These are phyloP conservation scores for Wickerhamomyces sydowiorum DNA, from an alignment of 805 yeast species.

Conservation along the genomic window DNA sequence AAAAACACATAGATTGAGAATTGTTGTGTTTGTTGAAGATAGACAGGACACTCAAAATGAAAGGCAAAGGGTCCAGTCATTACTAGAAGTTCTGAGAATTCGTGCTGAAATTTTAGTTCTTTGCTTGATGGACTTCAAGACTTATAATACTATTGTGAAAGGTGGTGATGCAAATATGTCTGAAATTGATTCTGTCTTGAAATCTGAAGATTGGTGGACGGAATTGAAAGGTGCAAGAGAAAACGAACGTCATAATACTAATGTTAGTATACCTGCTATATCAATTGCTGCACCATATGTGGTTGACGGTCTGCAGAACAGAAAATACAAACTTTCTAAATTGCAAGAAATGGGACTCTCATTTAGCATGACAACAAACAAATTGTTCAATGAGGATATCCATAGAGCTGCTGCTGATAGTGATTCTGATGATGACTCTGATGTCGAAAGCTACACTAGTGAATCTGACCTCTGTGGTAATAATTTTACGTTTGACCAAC, in stretches of 20 bases:
- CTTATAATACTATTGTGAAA: slow-evolving; percentile 72
- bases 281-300: slow-evolving; percentile 25
- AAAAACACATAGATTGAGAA: slow-evolving; percentile 63
- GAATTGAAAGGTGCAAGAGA: slow-evolving; percentile 57
- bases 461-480: slow-evolving; percentile 8
- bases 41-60: slow-evolving; percentile 69
- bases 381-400: slow-evolving; percentile 31
- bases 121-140: slow-evolving; percentile 51
- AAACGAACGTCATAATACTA: slow-evolving; percentile 21
- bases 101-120: slow-evolving; percentile 75
- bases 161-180: slow-evolving; percentile 46
- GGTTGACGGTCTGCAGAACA: slow-evolving; percentile 19
- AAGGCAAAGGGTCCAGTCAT: slow-evolving; percentile 46
- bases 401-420: slow-evolving; percentile 14
- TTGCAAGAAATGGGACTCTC: slow-evolving; percentile 76
- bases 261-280: slow-evolving; percentile 28
- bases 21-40: slow-evolving; percentile 85
- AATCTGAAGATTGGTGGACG: slow-evolving; percentile 83
- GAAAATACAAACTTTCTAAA: slow-evolving; percentile 43
- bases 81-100: slow-evolving; percentile 75
- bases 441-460: slow-evolving; percentile 19
- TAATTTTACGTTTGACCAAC: slow-evolving; percentile 1
- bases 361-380: slow-evolving; percentile 66
- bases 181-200: slow-evolving; percentile 44
- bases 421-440: slow-evolving; percentile 27